phyloP scores from a whole-genome alignment of 192 early-diverging fungal genomes.

The Radiomyces spectabilis region DNA sequence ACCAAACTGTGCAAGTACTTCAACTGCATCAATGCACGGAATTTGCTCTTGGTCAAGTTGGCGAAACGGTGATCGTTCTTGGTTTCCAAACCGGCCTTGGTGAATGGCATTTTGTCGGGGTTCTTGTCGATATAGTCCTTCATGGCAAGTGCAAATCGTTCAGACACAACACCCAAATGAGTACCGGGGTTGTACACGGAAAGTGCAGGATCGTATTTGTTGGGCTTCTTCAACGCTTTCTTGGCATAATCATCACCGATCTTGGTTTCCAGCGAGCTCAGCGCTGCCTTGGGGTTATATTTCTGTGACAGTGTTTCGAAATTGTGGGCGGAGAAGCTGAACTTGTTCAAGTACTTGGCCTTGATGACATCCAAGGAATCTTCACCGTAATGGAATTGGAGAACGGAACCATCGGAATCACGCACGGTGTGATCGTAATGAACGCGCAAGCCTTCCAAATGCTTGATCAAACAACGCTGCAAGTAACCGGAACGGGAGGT shows the following conservation, averaged over 20 bases:
- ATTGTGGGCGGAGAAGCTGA: conserved; percentile 93
- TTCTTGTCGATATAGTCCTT: conserved; percentile 63
- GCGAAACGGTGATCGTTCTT: conserved; percentile 52
- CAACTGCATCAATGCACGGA: conserved; percentile 88
- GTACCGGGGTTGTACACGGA: conserved; percentile 74
- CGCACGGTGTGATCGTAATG: conserved; percentile 98
- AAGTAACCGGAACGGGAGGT: conserved; percentile 98
- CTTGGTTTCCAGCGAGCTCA: conserved; percentile 60
- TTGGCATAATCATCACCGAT: conserved; percentile 70
- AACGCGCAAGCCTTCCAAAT: conserved; percentile 89
- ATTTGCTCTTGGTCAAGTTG: conserved; percentile 56
- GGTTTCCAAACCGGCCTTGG: conserved; percentile 38
- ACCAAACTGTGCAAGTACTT: conserved; percentile 92
- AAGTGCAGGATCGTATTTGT: conserved; percentile 71
- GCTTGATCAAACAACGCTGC: conserved; percentile 99
- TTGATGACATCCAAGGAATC: conserved; percentile 95
- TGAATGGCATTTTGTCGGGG: conserved; percentile 55
- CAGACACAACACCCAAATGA: conserved; percentile 84
- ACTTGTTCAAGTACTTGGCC: conserved; percentile 82
- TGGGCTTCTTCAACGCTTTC: conserved; percentile 65
- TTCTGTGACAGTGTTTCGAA: conserved; percentile 73
- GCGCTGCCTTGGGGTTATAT: conserved; percentile 65
- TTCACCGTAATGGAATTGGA: conserved; percentile 99
- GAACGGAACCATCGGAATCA: conserved; percentile 86
- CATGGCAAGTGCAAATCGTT: conserved; percentile 70